Conservation (phyloP, 2,329 filamentous ascomycete genomes). For the Pseudogymnoascus destructans region DNA sequence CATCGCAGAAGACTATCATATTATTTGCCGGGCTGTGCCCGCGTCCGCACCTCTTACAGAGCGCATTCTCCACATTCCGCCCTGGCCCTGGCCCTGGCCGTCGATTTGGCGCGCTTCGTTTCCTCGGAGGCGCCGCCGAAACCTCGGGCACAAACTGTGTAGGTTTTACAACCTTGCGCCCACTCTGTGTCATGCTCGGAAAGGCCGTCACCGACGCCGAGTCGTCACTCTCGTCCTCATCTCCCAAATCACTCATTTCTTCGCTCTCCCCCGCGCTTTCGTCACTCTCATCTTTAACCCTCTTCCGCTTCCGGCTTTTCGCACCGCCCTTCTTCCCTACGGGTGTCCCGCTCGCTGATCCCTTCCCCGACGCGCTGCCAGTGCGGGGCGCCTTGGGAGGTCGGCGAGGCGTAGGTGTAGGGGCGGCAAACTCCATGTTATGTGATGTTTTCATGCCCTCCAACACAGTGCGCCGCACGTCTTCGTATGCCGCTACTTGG, state of each 20-base stretch:
- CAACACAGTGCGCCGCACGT: conserved; percentile 26
- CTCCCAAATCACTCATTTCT: conserved; percentile 24
- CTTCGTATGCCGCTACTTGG: conserved; percentile 24
- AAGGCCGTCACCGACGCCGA: conserved; percentile 38
- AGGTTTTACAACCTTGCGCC: conserved; percentile 57
- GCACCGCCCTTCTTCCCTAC: conserved; percentile 11
- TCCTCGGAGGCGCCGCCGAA: conserved; percentile 30
- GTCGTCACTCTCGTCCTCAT: conserved; percentile 26
- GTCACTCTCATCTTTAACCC: conserved; percentile 18
- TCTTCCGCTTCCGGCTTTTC: conserved; percentile 21
- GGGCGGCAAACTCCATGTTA: conserved; percentile 24
- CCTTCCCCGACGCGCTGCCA: conserved; percentile 13
- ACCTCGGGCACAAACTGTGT: conserved; percentile 47
- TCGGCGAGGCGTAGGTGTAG: conserved; percentile 10
- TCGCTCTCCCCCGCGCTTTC: conserved; percentile 23
- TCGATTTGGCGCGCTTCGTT: conserved; percentile 38
- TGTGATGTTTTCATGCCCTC: conserved; percentile 26
- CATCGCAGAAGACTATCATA: conserved; percentile 76
- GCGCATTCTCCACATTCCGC: conserved; percentile 34
- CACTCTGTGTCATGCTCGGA: conserved; percentile 61
- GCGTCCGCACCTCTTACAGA: conserved; percentile 61
- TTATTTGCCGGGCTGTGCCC: conserved; percentile 61
- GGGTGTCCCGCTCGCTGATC: conserved; percentile 11
- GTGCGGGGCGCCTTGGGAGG: conserved; percentile 11
- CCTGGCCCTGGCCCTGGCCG: conserved; percentile 28